Evolutionary conservation across 371 early-diverging fungal genomes (phyloP), one percentile per base, ranked within the genome.

Genomic region (Mortierella sp.): DNA sequence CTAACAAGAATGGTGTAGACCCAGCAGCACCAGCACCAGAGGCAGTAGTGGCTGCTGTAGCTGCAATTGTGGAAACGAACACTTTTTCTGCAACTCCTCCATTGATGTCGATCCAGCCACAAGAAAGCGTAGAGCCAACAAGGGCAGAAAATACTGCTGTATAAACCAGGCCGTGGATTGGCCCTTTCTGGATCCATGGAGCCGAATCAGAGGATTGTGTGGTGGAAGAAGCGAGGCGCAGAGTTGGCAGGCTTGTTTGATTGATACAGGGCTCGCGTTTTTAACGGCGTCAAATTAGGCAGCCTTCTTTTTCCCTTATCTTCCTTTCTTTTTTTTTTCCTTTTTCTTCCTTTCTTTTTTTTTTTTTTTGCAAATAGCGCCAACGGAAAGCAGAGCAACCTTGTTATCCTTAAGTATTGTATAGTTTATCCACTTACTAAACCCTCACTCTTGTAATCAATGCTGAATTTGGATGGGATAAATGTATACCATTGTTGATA

Each of bases 41-140:
- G 57, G 69, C 79, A 1, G 79, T 73, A 10, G 70, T 73, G 29
- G 74, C 74, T 7, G 80, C 79, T 15, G 73, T 78, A 5, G 73
- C 79, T 8, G 79, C 80, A 13, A 73, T 79, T 62, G 80, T 79
- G 22, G 80, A 60, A 26, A 64, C 77, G 13, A 60, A 65, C 61
- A 67, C 69, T 42, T 42, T 49, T 23, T 19, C 51, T 6, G 32
- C 32, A 31, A 32, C 29, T 17, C 37, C 59, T 2, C 17, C 67
- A 29, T 23, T 51, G 26, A 10, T 40, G 19, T 7, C 55, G n/a
- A 40, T 37, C 22, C 59, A 47, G 34, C 5, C 59, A 26, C 51
- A 47, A 43, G 51, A 15, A 9, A 31, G 19, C 13, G 2, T 43
- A 34, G 47, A 26, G 49, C 6, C 28, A 34, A 29, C 67, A 35